These are phyloP conservation scores for Pseudogymnoascus sp. DNA, from an alignment of 2,329 filamentous ascomycete species.

Conservation along the genomic window DNA sequence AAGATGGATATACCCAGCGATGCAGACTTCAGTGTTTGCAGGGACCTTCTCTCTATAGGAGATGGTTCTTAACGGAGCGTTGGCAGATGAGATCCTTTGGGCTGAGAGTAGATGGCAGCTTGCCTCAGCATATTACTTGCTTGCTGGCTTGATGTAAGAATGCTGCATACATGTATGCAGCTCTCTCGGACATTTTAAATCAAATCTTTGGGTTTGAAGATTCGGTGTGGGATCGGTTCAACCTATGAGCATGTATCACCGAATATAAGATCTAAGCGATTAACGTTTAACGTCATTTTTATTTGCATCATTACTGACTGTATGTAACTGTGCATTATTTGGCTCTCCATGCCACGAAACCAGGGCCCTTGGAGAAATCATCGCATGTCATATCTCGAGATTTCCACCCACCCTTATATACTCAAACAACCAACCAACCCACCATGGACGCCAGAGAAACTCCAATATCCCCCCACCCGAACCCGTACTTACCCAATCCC, in stretches of 20 bases:
- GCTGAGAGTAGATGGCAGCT: slow-evolving; percentile 4
- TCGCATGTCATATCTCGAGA: background rate
- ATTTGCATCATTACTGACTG: background rate
- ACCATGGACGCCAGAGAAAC: background rate
- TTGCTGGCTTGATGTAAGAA: slow-evolving; percentile 2
- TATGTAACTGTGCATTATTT: slow-evolving; percentile 6
- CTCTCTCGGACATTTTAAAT: slow-evolving; percentile 4
- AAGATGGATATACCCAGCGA: slow-evolving; percentile 48
- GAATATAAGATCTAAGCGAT: background rate
- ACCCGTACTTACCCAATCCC: background rate
- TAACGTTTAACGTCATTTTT: background rate
- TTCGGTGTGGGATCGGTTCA: background rate
- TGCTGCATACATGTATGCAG: background rate
- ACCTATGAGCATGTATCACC: background rate
- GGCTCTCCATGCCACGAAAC: background rate
- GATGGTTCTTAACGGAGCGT: slow-evolving; percentile 75
- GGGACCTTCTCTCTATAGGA: slow-evolving; percentile 62
- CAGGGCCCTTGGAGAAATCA: background rate
- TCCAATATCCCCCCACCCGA: background rate
- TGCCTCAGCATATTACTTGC: slow-evolving; percentile 7
- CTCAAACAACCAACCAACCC: background rate
- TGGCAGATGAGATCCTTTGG: slow-evolving; percentile 38
- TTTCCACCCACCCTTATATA: background rate
- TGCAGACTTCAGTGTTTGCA: slow-evolving; percentile 70
- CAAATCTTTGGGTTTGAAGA: background rate